Percentiles rank a stretch among this genome's conserved stretches.
Conservation (phyloP, 352 stramenopile genomes). For the Pythium coloratum region DNA sequence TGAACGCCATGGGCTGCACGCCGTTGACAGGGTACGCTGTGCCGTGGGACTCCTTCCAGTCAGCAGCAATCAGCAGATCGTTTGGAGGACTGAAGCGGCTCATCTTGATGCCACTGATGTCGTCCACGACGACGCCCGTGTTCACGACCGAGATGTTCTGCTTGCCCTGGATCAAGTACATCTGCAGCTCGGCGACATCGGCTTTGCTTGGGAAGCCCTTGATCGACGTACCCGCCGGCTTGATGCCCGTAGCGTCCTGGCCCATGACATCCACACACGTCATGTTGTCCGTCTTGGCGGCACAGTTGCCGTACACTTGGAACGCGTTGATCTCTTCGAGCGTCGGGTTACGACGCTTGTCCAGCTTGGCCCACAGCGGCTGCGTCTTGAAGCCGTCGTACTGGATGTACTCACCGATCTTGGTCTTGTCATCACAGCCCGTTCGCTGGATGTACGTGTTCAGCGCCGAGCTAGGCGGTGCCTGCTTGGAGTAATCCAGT, state of each 20-base stretch:
- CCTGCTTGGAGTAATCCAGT: conserved; percentile 47
- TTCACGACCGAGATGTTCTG: conserved; percentile 54
- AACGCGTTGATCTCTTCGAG: conserved; percentile 57
- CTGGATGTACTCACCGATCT: conserved; percentile 65
- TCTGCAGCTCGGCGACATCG: conserved; percentile 29
- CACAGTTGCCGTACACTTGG: conserved; percentile 57
- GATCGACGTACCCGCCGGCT: conserved; percentile 46
- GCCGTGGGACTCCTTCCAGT: conserved; percentile 37
- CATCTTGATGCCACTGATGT: conserved; percentile 43
- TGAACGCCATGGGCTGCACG: conserved; percentile 65
- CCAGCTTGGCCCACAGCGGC: conserved; percentile 55
- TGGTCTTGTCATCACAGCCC: conserved; percentile 58
- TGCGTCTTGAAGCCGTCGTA: conserved; percentile 53
- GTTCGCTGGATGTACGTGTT: conserved; percentile 56
- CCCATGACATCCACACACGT: conserved; percentile 57
- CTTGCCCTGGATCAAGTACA: conserved; percentile 51
- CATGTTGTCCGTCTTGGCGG: conserved; percentile 42
- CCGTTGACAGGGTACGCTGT: conserved; percentile 61
- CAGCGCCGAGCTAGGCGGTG: conserved; percentile 39
- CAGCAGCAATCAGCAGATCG: conserved; percentile 38
- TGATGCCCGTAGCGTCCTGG: conserved; percentile 41
- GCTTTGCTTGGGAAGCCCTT: conserved; percentile 48
- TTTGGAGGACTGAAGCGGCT: conserved; percentile 46
- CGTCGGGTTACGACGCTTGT: conserved; percentile 57
- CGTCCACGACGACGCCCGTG: conserved; percentile 39